Conservation (phyloP, 1,284 basidiomycete genomes). For the Ganoderma leucocontextum region DNA sequence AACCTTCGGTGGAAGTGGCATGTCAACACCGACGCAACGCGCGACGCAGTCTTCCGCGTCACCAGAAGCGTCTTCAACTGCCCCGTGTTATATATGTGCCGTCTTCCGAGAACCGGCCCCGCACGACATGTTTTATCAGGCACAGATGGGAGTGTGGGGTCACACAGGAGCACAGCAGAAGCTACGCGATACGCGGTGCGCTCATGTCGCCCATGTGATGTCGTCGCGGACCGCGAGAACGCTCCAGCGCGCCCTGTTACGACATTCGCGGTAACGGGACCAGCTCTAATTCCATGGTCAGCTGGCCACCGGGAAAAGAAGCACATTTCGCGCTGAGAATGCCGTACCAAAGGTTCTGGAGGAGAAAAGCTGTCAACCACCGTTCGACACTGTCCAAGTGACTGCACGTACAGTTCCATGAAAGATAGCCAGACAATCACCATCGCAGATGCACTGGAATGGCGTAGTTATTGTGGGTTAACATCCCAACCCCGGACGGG, state of each 20-base stretch:
- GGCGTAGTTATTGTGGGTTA: background rate
- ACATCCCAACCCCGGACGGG: background rate
- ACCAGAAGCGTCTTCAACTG: background rate
- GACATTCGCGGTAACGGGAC: conserved; percentile 3
- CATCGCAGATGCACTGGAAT: background rate
- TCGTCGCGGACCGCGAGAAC: conserved; percentile 13
- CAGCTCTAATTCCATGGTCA: background rate
- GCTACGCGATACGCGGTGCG: background rate
- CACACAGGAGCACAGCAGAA: background rate
- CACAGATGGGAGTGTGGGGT: conserved; percentile 8
- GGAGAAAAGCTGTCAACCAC: background rate
- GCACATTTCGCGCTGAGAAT: background rate
- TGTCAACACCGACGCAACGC: conserved; percentile 11
- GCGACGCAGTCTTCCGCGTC: background rate
- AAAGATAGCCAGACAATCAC: background rate
- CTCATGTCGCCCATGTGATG: conserved; percentile 25
- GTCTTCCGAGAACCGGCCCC: conserved; percentile 18
- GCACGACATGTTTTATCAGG: conserved; percentile 1
- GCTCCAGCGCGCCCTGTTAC: conserved; percentile 8
- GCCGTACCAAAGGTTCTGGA: background rate
- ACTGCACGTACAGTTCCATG: background rate
- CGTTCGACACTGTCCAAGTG: background rate
- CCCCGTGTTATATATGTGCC: conserved; percentile 18
- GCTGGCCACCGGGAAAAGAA: background rate
- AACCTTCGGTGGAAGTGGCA: conserved; percentile 38